Evolutionary conservation across 1,284 basidiomycete genomes (phyloP).

Genomic region (Puccinia hordei): DNA sequence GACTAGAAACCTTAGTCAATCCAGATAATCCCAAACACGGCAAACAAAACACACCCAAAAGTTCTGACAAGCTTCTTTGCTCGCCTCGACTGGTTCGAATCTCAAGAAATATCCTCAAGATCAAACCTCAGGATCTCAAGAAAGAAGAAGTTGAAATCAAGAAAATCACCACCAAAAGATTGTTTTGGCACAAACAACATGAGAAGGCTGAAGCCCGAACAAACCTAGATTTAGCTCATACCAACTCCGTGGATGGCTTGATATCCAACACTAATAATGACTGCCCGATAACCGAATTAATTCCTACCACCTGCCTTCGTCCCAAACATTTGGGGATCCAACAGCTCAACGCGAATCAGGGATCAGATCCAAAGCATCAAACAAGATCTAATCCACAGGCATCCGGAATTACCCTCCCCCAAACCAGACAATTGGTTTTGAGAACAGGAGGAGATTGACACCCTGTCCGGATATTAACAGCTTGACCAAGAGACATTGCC

Average conservation of each 20-base stretch:
- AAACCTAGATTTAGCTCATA: background rate
- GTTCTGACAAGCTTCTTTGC: background rate
- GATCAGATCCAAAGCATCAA: constrained; percentile 30
- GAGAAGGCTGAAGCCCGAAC: background rate
- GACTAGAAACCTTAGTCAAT: background rate
- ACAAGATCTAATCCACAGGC: constrained; percentile 2
- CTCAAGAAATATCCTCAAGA: background rate
- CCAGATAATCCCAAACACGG: background rate
- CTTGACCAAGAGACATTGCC: background rate
- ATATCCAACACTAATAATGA: background rate
- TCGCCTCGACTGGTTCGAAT: constrained; percentile 2
- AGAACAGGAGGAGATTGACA: background rate
- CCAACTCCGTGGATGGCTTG: background rate
- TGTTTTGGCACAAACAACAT: background rate
- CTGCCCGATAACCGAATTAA: background rate
- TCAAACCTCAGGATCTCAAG: background rate
- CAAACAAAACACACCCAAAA: background rate
- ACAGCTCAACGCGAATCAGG: constrained; percentile 3
- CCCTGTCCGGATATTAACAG: background rate
- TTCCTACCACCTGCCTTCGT: background rate
- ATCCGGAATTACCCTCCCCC: constrained; percentile 10
- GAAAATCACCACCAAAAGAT: constrained; percentile 3
- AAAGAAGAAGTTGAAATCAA: background rate
- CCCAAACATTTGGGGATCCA: constrained; percentile 1
- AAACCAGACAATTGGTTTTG: constrained; percentile 19